Base-by-base conservation (phyloP, 495 filamentous ascomycete species). In the Penicillium paradoxum region DNA sequence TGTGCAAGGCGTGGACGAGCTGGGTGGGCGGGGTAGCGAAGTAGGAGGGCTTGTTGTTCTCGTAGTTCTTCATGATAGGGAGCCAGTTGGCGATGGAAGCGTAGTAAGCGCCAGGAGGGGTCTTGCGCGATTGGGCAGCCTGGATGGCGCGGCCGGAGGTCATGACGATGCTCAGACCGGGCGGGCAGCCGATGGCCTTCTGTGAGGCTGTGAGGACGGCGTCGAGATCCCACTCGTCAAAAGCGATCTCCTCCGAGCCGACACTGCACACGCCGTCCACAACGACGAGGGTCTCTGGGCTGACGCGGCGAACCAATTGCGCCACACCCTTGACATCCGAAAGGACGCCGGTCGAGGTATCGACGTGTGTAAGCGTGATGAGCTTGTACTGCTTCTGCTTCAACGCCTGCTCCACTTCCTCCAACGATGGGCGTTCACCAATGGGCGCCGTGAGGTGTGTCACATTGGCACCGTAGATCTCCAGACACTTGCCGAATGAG, bases 1-100 rank as follows among this genome's bases (percentile, higher is more conserved):
- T 97, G 76, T 98, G 89, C 37, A 98, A 83, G 30, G 93, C 93
- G 66, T 88, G 92, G 57, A 98, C 79, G 36, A 98, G 84, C 72
- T 98, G 93, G 6, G 93, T 95, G 11, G 90, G 87, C 0, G 93
- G 93, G 11, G 93, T 98, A 24, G 93, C 93, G 68, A 98, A 98
- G 76, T 98, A 98, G 11, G 90, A 95, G 37, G 95, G 82, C 73
- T 97, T 98, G 73, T 88, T 86, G 59, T 88, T 89, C 75, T 98
- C 93, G 74, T 98, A 98, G 68, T 96, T 96, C 75, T 91, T 83
- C 93, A 98, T 97, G 65, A 98, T 95, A 45, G 92, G 93, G 34
- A 92, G 77, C 93, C 93, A 98, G 72, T 98, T 97, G 76, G 87
- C 90, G 74, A 97, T 89, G 2, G 87, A 92, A 24, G 89, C 91